These are phyloP conservation scores for Termitomyces sp. DNA, from an alignment of 768 basidiomycete genomes.

Conservation along the genomic window DNA sequence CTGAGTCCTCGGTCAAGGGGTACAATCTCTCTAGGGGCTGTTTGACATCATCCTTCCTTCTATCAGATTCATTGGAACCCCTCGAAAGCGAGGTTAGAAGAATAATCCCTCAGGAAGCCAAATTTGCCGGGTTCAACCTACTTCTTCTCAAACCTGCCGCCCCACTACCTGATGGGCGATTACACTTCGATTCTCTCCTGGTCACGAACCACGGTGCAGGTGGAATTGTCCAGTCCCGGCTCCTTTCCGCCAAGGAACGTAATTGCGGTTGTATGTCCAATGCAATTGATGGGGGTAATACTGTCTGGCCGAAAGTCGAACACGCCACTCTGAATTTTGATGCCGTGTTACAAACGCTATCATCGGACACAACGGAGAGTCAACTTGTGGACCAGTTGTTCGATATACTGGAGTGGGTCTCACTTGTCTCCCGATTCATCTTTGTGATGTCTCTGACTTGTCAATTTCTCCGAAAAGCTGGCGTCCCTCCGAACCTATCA, in stretches of 20 bases:
- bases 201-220: conserved; percentile 75
- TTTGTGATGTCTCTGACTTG: conserved; percentile 23
- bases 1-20: conserved; percentile 46
- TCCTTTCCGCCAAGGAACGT: conserved; percentile 48
- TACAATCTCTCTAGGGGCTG: conserved; percentile 64
- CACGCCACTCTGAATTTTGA: conserved; percentile 50
- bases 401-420: conserved; percentile 64
- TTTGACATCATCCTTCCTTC: conserved; percentile 65
- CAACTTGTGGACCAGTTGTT: conserved; percentile 59
- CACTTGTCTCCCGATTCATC: conserved; percentile 12
- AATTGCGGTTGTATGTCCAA: conserved; percentile 67
- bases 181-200: conserved; percentile 50
- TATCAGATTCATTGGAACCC: conserved; percentile 41
- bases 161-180: conserved; percentile 20
- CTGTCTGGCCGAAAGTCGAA: conserved; percentile 72
- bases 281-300: conserved; percentile 61
- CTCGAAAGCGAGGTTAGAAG: conserved; percentile 47
- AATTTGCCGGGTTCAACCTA: conserved; percentile 81
- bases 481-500: conserved; percentile 40
- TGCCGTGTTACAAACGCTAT: conserved; percentile 35
- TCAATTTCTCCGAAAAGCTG: conserved; percentile 37
- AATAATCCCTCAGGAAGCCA: conserved; percentile 43
- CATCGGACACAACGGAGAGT: conserved; percentile 40
- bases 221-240: conserved; percentile 49
- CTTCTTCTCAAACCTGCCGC: conserved; percentile 54